A percentile compares a stretch with the other conserved stretches of the same genome.
These are phyloP conservation scores for Nakazawaea ambrosiae DNA, from an alignment of 805 yeast species.

Conservation along the genomic window DNA sequence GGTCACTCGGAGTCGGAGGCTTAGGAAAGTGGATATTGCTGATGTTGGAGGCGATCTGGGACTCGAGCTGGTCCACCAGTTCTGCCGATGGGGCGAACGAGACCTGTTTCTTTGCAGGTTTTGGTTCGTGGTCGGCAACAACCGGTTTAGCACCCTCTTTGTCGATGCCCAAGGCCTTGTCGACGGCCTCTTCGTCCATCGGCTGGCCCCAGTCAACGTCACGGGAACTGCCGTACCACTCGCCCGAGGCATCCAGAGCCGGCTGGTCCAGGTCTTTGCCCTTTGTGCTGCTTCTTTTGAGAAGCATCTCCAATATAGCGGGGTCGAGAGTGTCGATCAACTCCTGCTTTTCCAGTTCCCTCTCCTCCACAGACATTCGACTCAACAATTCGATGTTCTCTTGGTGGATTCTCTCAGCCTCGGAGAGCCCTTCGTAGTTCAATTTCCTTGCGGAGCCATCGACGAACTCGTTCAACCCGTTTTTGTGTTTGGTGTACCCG, in stretches of 20 bases:
- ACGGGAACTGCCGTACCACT: slow-evolving; percentile 28
- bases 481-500: neutral
- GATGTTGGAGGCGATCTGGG: slow-evolving; percentile 11
- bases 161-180: slow-evolving; percentile 20
- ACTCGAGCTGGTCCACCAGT: slow-evolving; percentile 31
- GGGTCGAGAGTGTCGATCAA: slow-evolving; percentile 65
- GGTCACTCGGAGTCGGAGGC: slow-evolving; percentile 26
- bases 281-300: slow-evolving; percentile 50
- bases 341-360: slow-evolving; percentile 58
- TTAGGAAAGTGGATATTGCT: slow-evolving; percentile 60
- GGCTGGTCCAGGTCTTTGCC: slow-evolving; percentile 33
- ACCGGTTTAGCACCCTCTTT: slow-evolving; percentile 3
- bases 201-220: slow-evolving; percentile 26
- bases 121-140: neutral
- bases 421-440: slow-evolving; percentile 31
- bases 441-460: slow-evolving; percentile 6
- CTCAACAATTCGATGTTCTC: slow-evolving; percentile 64
- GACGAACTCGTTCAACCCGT: slow-evolving; percentile 13
- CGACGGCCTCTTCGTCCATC: slow-evolving; percentile 22
- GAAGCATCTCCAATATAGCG: slow-evolving; percentile 47
- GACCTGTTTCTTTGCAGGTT: neutral
- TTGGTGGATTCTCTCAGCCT: slow-evolving; percentile 66
- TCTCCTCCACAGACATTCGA: slow-evolving; percentile 59
- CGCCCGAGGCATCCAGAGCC: slow-evolving; percentile 18
- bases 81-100: slow-evolving; percentile 18